Evolutionary conservation across 768 basidiomycete genomes (phyloP), one percentile per base, ranked within the genome.

Genomic region (Kwoniella mangroviensis): DNA sequence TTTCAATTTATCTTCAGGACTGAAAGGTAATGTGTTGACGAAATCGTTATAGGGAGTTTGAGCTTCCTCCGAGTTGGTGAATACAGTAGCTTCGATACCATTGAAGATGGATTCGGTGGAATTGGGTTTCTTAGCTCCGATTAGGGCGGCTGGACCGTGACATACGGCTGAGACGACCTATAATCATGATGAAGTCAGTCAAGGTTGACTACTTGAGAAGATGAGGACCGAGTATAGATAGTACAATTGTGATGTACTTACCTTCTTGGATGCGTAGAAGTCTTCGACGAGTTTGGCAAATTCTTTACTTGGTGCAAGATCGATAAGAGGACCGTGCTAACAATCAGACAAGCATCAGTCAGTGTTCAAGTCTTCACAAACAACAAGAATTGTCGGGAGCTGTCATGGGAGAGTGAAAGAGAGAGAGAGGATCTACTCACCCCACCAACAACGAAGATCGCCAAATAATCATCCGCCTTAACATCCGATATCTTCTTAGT

Each of bases 371-470:
- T 11, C 5, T 51, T 9, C 11, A 17, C 49, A 34, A 7, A 34
- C 34, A 4, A 7, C 6, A 34, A 5, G 34, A 34, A 34, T 7
- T 34, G 34, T 34, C 34, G 6, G 34, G 34, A 6, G 34, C 6
- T 34, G 6, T 34, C 6, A 2, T 4, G 4, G 0, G 28, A 28
- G 28, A 28, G 28, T 28, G 28, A 28, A 7, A 34, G 34, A 34
- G 34, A 34, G 34, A 34, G 34, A 7, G 26, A 26, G 2, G 26
- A 34, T 41, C 4, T 15, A 73, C 81, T 63, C 68, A 82, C 80
- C 19, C 92, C 91, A 52, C 92, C 92, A 65, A 91, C 86, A 77
- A 91, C 91, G 83, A 90, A 92, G 65, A 93, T 84, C 15, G 89
- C 92, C 63, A 87, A 88, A 78, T 91, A 93, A 74, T 90, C 88